Evolutionary conservation across 2,329 filamentous ascomycete genomes (phyloP).

Genomic region (Juglanconis juglandina): DNA sequence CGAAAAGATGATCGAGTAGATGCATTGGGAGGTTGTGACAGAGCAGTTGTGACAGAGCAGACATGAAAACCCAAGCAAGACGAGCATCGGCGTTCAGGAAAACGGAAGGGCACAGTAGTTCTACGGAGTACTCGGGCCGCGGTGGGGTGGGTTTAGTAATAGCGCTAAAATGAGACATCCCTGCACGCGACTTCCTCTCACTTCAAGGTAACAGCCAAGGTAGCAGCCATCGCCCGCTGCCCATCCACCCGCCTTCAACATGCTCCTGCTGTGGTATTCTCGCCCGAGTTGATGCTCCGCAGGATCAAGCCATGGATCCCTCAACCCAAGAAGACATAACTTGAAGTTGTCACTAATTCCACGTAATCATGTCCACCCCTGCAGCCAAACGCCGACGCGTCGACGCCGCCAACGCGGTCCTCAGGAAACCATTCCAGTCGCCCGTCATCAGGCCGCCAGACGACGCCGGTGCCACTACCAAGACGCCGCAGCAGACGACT

Average conservation of each 20-base stretch:
- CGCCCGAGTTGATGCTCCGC: no score
- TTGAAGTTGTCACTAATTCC: neutral
- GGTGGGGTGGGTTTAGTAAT: slow-evolving; percentile 2
- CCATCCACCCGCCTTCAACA: neutral
- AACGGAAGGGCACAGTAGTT: neutral
- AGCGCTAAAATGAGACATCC: slow-evolving; percentile 7
- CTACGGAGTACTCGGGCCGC: neutral
- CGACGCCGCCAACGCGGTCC: slow-evolving; percentile 52
- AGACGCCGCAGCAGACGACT: neutral
- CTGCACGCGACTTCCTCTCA: slow-evolving; percentile 1
- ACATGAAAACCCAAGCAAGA: neutral
- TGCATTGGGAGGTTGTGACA: neutral
- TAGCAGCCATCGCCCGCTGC: neutral
- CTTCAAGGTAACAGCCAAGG: no score
- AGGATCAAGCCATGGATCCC: neutral
- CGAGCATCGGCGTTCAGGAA: slow-evolving; percentile 7
- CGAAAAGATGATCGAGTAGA: slow-evolving; percentile 20
- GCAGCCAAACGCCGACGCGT: slow-evolving; percentile 62
- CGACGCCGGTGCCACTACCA: neutral
- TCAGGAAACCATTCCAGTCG: slow-evolving; percentile 70
- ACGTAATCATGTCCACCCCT: slow-evolving; percentile 29
- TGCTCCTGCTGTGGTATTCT: no score
- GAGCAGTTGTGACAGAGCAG: neutral
- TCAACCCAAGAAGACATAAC: neutral
- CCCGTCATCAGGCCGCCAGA: slow-evolving; percentile 36